A percentile compares a stretch with the other conserved stretches of the same genome.
These are phyloP conservation scores for Suhomyces pyralidae DNA, from an alignment of 805 yeast genomes.

Conservation along the genomic window DNA sequence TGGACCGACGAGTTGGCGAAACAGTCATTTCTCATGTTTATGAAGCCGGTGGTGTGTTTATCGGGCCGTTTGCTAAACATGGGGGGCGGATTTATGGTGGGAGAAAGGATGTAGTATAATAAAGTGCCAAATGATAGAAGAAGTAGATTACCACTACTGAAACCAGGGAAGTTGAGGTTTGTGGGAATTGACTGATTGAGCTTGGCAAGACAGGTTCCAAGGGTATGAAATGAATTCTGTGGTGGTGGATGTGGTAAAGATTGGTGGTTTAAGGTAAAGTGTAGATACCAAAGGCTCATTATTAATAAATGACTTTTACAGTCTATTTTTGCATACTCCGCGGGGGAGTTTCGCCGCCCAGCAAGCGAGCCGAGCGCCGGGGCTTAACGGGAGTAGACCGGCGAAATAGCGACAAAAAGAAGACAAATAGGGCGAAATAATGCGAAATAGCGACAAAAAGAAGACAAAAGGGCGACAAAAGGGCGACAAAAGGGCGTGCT, in stretches of 20 bases:
- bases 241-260: not conserved
- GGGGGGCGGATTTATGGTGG: slow-evolving; percentile 6
- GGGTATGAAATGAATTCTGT: not conserved
- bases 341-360: not conserved
- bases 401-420: too few species aligned
- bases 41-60: slow-evolving; percentile 74
- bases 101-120: slow-evolving; percentile 11
- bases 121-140: slow-evolving; percentile 1
- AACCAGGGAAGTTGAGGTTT: not conserved
- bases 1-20: slow-evolving; percentile 89
- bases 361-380: not conserved
- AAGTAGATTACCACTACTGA: not conserved
- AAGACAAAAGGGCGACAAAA: too few species aligned
- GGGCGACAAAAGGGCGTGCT: too few species aligned
- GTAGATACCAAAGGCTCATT: not conserved
- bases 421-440: too few species aligned
- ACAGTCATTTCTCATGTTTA: slow-evolving; percentile 83
- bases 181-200: not conserved
- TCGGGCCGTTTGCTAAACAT: slow-evolving; percentile 61
- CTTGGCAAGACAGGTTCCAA: not conserved
- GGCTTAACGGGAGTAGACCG: not conserved
- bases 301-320: not conserved
- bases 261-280: not conserved
- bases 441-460: too few species aligned
- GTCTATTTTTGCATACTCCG: not conserved